Percentiles rank a stretch among this genome's conserved stretches.
phyloP scores from a whole-genome alignment of 495 filamentous ascomycete genomes.

The Baudoinia panamericana region DNA sequence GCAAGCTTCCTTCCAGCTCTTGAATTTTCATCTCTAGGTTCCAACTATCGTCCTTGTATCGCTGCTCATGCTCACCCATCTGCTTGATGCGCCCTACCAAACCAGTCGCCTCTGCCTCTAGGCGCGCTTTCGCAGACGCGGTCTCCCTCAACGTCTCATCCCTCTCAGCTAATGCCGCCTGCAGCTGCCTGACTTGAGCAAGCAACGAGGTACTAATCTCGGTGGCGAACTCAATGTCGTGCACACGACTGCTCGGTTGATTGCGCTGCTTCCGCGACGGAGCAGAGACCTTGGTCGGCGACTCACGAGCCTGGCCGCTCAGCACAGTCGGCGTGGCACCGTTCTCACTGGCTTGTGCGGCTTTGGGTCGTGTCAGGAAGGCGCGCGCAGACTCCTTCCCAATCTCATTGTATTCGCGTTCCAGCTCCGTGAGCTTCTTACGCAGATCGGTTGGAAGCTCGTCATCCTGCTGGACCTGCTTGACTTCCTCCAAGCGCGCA shows the following conservation, averaged over 20 bases:
- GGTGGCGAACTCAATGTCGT: slow-evolving; percentile 92
- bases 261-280: slow-evolving; percentile 74
- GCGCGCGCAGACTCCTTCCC: slow-evolving; percentile 79
- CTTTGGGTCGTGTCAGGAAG: slow-evolving; percentile 78
- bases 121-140: slow-evolving; percentile 56
- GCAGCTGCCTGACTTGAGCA: slow-evolving; percentile 75
- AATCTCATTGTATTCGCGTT: slow-evolving; percentile 91
- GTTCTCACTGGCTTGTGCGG: slow-evolving; percentile 49
- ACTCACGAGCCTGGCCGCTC: slow-evolving; percentile 69
- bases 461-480: slow-evolving; percentile 49
- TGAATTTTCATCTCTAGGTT: slow-evolving; percentile 80
- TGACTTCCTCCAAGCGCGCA: slow-evolving; percentile 71
- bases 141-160: slow-evolving; percentile 70
- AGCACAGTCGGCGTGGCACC: slow-evolving; percentile 64
- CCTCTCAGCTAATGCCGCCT: slow-evolving; percentile 66
- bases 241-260: slow-evolving; percentile 67
- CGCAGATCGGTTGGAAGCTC: slow-evolving; percentile 75
- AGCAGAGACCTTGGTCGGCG: slow-evolving; percentile 78
- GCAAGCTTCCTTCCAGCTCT: slow-evolving; percentile 54
- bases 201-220: slow-evolving; percentile 88
- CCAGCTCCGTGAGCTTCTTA: slow-evolving; percentile 70
- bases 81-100: slow-evolving; percentile 63
- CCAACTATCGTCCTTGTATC: slow-evolving; percentile 98
- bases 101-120: slow-evolving; percentile 70
- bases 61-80: slow-evolving; percentile 84